Evolutionary conservation across 148 eudicot species (phyloP).

Genomic region (Rhododendron ferrugineum): DNA sequence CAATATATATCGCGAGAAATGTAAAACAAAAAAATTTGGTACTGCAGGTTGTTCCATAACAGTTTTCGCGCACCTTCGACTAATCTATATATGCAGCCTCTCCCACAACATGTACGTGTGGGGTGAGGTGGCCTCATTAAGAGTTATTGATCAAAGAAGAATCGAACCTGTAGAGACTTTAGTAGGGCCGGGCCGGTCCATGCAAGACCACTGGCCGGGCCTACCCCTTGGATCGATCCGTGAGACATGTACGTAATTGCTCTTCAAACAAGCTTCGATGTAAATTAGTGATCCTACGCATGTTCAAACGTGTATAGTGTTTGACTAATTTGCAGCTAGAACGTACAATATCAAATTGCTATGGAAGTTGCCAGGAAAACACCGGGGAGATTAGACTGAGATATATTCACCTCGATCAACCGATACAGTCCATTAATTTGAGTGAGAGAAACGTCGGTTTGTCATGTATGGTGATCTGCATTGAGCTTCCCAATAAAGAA

Average conservation of each 20-base stretch:
- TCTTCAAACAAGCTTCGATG: not conserved
- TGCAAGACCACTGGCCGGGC: no score
- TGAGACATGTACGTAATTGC: not conserved
- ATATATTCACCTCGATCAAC: not conserved
- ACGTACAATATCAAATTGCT: not conserved
- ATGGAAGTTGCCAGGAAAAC: not conserved
- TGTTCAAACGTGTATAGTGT: not conserved
- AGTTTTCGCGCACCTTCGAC: not conserved
- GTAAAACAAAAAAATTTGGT: no score
- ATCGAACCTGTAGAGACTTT: not conserved
- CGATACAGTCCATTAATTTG: not conserved
- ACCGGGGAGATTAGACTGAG: not conserved
- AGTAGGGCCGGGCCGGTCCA: no score
- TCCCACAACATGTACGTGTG: no score
- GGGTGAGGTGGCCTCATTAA: no score
- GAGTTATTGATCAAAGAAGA: no score
- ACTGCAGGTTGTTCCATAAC: no score
- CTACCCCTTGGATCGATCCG: not conserved
- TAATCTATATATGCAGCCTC: no score
- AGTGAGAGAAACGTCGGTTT: not conserved
- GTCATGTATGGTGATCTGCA: not conserved
- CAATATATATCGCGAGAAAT: no score
- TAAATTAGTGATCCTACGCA: not conserved
- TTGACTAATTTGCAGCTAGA: not conserved
- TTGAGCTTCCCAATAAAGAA: not conserved